Base-by-base conservation (phyloP, 1,284 basidiomycete species). In the Leccinum pachyderme region DNA sequence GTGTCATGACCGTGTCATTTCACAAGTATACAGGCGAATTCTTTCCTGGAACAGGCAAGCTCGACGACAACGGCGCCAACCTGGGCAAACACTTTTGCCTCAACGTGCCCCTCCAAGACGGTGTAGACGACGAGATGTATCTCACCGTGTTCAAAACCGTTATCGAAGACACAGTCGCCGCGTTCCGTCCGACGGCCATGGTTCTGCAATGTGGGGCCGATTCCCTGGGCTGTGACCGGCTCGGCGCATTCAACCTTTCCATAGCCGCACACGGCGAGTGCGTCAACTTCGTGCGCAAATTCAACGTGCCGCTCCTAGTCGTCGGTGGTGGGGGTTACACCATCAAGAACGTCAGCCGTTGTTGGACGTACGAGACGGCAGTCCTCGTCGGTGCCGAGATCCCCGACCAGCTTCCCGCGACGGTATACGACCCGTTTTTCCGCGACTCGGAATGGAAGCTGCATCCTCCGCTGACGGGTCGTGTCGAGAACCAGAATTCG, bases 21-120 rank as follows among this genome's bases (percentile, higher is more conserved):
- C 96, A 99, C 81, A 99, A 99, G 74, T 99, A 98, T 75, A 95
- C 92, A 2, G 93, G 93, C 59, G 94, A 98, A 68, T 99, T 99
- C 78, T 99, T 99, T 73, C 95, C 95, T 0, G 93, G 94, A 0
- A 98, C 95, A 0, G 95, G 95, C 13, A 93, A 95, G 69, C 80
- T 96, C 11, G 91, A 93, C 64, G 95, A 97, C 73, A 91, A 92
- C 56, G 89, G 93, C n/a, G 81, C 82, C 18, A 87, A 85, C 13
- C 72, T 88, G 2, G 97, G 96, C 53, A 98, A 97, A 75, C 91
- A 99, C 72, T 99, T 98, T 71, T 91, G 87, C 56, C 79, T 99
- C 49, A 99, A 99, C 68, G 92, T 99, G 1, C 97, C 96, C 1
- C 76, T 99, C 0, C 91, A 91, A 67, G 97, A 99, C 67, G 97